Evolutionary conservation across 2,329 filamentous ascomycete genomes (phyloP).

Genomic region (Escovopsis sp.): DNA sequence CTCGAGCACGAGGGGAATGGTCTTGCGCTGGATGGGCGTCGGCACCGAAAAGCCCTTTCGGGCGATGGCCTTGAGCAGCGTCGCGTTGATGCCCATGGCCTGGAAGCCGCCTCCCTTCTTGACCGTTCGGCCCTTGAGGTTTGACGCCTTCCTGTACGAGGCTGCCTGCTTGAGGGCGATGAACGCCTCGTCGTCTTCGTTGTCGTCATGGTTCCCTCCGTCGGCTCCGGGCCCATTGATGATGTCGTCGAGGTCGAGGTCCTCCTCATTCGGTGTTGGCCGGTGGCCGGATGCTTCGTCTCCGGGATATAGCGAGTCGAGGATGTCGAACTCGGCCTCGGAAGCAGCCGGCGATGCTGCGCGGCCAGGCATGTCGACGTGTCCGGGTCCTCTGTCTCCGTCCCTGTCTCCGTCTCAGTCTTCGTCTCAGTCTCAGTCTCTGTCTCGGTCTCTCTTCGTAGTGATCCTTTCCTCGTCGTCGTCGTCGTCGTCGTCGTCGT

Average conservation of each 20-base stretch:
- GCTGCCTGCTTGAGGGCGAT: constrained; percentile 80
- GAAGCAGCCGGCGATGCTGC: constrained; percentile 69
- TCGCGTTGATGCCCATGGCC: constrained; percentile 74
- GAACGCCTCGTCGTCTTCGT: constrained; percentile 69
- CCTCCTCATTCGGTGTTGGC: constrained; percentile 19
- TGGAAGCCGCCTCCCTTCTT: constrained; percentile 98
- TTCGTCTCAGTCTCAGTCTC: no score
- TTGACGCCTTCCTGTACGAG: constrained; percentile 71
- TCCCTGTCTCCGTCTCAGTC: no score
- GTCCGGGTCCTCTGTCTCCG: no score
- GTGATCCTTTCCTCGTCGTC: no score
- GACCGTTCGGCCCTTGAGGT: constrained; percentile 67
- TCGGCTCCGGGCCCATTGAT: constrained; percentile 34
- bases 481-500: no score
- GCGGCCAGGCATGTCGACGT: constrained; percentile 61
- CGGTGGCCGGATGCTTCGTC: constrained; percentile 29
- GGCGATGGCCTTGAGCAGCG: constrained; percentile 77
- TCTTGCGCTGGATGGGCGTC: constrained; percentile 93
- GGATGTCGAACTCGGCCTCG: constrained; percentile 85
- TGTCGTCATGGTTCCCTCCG: constrained; percentile 20
- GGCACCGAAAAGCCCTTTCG: constrained; percentile 92
- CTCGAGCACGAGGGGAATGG: constrained; percentile 80
- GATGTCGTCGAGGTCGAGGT: constrained; percentile 45
- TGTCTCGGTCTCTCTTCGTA: no score
- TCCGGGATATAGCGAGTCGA: constrained; percentile 56